phyloP scores from a whole-genome alignment of 108 stramenopile genomes.

The Cyclotella sp. region DNA sequence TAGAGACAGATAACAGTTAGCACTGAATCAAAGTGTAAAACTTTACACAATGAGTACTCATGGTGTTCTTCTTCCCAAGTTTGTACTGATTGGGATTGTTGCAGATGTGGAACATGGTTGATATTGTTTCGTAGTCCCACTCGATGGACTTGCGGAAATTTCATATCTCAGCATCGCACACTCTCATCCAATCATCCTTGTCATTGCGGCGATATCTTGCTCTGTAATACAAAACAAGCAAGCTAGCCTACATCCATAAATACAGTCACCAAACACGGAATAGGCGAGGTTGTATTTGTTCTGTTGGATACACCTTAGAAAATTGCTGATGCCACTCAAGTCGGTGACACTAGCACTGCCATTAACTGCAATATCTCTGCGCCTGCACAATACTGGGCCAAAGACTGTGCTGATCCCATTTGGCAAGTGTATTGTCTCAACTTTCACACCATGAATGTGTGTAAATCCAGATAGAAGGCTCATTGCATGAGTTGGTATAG shows the following conservation, averaged over 20 bases:
- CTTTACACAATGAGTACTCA: neutral
- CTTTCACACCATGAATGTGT: neutral
- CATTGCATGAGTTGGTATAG: conserved; percentile 1
- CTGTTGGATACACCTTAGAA: neutral
- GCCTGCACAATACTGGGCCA: neutral
- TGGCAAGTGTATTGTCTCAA: neutral
- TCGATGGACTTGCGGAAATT: conserved; percentile 2
- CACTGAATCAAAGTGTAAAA: neutral
- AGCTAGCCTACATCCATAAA: neutral
- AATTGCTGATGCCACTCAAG: conserved; percentile 3
- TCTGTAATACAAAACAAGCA: conserved; percentile 1
- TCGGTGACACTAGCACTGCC: neutral
- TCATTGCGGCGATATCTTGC: neutral
- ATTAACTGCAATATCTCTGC: conserved; percentile 2
- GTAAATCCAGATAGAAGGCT: conserved; percentile 1
- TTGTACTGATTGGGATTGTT: conserved; percentile 3
- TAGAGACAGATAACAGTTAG: neutral
- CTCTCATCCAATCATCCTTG: conserved; percentile 12
- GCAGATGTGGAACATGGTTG: conserved; percentile 5
- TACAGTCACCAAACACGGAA: conserved; percentile 6
- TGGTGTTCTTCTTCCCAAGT: conserved; percentile 5
- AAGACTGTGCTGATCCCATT: conserved; percentile 9
- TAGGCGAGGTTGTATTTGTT: conserved; percentile 4
- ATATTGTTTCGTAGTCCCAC: neutral
- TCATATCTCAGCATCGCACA: neutral